phyloP scores from a whole-genome alignment of 192 early-diverging fungal species.

The Linnemannia exigua region DNA sequence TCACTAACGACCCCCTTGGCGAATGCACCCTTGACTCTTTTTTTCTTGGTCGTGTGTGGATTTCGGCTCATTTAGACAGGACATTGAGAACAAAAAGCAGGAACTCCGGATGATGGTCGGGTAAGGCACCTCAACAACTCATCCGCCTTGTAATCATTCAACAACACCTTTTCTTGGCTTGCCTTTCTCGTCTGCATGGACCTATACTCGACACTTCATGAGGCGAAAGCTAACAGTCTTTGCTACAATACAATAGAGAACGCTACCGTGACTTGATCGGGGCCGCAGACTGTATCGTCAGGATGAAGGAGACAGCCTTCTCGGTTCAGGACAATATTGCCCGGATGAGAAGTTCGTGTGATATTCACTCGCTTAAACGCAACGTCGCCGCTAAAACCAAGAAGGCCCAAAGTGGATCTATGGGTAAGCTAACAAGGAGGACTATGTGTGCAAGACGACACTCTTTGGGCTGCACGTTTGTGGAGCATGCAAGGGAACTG shows the following conservation, averaged over 20 bases:
- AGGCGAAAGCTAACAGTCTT: not conserved
- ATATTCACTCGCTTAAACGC: slow-evolving; percentile 67
- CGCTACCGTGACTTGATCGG: slow-evolving; percentile 89
- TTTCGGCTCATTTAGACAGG: slow-evolving; percentile 57
- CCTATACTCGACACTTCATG: not conserved
- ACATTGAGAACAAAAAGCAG: slow-evolving; percentile 86
- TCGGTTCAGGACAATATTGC: slow-evolving; percentile 69
- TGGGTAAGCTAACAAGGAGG: slow-evolving; percentile 39
- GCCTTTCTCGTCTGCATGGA: not conserved
- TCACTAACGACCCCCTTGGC: not conserved
- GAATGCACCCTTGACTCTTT: no score
- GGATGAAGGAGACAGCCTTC: slow-evolving; percentile 74
- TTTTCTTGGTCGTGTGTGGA: not conserved
- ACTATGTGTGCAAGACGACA: not conserved
- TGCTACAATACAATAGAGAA: slow-evolving; percentile 65
- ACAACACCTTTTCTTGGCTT: not conserved
- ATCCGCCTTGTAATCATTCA: not conserved
- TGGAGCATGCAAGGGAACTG: no score
- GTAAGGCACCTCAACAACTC: slow-evolving; percentile 58
- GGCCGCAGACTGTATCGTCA: slow-evolving; percentile 83
- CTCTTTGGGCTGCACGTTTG: no score
- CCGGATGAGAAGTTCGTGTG: slow-evolving; percentile 69
- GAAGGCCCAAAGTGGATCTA: slow-evolving; percentile 58
- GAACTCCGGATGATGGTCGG: slow-evolving; percentile 89
- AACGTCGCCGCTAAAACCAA: slow-evolving; percentile 55